Percentiles rank a stretch among this genome's conserved stretches.
Evolutionary conservation across 306 rosid genomes (phyloP).

Genomic region (Acacia confusa): DNA sequence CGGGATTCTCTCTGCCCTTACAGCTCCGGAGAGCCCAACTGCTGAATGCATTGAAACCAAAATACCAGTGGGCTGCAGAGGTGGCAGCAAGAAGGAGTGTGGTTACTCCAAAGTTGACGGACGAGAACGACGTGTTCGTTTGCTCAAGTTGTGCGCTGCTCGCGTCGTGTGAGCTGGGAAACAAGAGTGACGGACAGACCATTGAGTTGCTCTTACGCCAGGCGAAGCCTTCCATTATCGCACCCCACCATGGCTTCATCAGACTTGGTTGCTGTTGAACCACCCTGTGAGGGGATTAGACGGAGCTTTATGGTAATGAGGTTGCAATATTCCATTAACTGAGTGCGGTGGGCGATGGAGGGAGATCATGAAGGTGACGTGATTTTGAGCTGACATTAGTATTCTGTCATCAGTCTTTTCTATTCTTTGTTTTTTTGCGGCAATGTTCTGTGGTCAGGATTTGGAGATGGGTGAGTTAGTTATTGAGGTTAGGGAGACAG

Average conservation of each 20-base stretch:
- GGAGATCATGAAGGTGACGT: not conserved
- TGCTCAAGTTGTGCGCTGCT: constrained; percentile 48
- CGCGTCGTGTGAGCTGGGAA: constrained; percentile 46
- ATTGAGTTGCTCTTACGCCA: constrained; percentile 56
- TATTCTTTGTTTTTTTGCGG: not conserved
- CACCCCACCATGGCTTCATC: not conserved
- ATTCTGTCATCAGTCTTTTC: not conserved
- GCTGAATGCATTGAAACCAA: not conserved
- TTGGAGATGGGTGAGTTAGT: not conserved
- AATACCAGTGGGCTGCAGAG: not conserved
- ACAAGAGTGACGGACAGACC: constrained; percentile 51
- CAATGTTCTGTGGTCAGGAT: not conserved
- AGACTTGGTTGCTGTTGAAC: not conserved
- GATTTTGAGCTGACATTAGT: not conserved
- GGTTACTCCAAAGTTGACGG: constrained; percentile 39
- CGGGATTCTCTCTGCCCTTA: not conserved
- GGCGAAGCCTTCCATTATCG: constrained; percentile 41
- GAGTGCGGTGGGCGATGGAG: constrained; percentile 10
- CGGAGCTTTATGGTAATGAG: constrained; percentile 40
- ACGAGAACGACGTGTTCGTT: constrained; percentile 40
- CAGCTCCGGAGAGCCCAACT: not conserved
- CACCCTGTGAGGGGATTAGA: constrained; percentile 17
- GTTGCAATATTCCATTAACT: constrained; percentile 28
- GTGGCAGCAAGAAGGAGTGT: constrained; percentile 27
- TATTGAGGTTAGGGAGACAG: not conserved